phyloP scores from a whole-genome alignment of 495 filamentous ascomycete species.

The Daldinia concentrica region DNA sequence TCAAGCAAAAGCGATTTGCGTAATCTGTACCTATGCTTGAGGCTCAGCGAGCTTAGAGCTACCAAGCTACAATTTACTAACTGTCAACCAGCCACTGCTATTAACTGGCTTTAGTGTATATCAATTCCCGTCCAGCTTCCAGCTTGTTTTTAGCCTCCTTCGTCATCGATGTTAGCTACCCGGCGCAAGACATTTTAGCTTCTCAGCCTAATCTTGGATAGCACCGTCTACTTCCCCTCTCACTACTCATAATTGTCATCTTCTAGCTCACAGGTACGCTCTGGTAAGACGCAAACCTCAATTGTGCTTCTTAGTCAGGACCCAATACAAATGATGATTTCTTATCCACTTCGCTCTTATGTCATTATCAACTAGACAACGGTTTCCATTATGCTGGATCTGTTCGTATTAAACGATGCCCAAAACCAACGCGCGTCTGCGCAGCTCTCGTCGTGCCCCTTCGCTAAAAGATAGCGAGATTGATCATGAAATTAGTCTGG shows the following conservation, averaged over 20 bases:
- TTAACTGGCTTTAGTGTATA: too few species aligned
- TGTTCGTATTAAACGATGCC: constrained; percentile 49
- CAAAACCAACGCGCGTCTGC: constrained; percentile 52
- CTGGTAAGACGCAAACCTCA: constrained; percentile 10
- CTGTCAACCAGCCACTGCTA: constrained; percentile 2
- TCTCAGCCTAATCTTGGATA: constrained; percentile 11
- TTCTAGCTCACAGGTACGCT: constrained; percentile 1
- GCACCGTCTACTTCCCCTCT: constrained; percentile 13
- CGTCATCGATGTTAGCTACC: constrained; percentile 36
- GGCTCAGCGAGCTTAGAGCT: constrained; percentile 19
- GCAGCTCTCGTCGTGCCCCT: constrained; percentile 58
- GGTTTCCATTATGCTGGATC: constrained; percentile 39
- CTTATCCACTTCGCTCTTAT: not conserved
- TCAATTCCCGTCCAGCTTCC: not conserved
- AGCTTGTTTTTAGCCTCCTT: constrained; percentile 33
- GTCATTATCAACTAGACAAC: constrained; percentile 9
- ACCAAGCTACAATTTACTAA: not conserved
- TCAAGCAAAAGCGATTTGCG: not conserved
- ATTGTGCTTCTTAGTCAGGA: constrained; percentile 15
- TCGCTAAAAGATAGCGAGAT: constrained; percentile 63
- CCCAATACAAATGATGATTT: not conserved
- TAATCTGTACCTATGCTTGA: not conserved
- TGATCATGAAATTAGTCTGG: constrained; percentile 69
- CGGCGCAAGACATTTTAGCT: constrained; percentile 15
- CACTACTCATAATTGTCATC: not conserved